Evolutionary conservation across 345 rosid genomes (phyloP).

Genomic region (Toxicodendron radicans): DNA sequence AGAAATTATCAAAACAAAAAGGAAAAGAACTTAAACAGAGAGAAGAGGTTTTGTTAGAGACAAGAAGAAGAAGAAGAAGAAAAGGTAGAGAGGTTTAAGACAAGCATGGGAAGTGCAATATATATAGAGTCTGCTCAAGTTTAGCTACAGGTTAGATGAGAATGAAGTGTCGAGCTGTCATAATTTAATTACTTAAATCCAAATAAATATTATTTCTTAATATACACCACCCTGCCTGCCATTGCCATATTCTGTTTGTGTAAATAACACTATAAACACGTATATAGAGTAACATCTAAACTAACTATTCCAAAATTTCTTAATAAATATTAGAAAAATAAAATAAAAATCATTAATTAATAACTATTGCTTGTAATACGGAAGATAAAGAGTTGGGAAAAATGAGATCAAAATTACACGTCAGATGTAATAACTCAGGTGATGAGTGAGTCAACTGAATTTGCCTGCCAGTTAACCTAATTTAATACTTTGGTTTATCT

Average conservation of each 20-base stretch:
- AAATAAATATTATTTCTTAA: neutral
- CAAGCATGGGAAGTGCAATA: constrained; percentile 14
- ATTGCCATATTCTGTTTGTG: neutral
- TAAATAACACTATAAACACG: no score
- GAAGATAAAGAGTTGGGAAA: no score
- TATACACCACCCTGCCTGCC: neutral
- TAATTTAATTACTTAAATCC: neutral
- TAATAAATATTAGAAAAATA: no score
- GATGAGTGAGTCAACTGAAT: constrained; percentile 18
- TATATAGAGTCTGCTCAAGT: constrained; percentile 23
- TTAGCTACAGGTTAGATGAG: no score
- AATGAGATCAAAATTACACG: constrained; percentile 21
- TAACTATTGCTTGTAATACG: no score
- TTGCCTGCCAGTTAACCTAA: constrained; percentile 20
- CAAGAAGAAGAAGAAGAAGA: neutral
- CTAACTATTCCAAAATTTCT: no score
- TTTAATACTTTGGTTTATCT: constrained; percentile 25
- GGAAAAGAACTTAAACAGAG: neutral
- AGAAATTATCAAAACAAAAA: neutral
- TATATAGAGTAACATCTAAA: no score
- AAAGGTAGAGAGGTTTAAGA: constrained; percentile 17
- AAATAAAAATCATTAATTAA: no score
- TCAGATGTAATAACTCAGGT: constrained; percentile 23
- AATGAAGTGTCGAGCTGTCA: constrained; percentile 39
- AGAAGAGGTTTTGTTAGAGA: neutral